These are phyloP conservation scores for Rhododendron molle DNA, from an alignment of 148 eudicot genomes.

Conservation along the genomic window DNA sequence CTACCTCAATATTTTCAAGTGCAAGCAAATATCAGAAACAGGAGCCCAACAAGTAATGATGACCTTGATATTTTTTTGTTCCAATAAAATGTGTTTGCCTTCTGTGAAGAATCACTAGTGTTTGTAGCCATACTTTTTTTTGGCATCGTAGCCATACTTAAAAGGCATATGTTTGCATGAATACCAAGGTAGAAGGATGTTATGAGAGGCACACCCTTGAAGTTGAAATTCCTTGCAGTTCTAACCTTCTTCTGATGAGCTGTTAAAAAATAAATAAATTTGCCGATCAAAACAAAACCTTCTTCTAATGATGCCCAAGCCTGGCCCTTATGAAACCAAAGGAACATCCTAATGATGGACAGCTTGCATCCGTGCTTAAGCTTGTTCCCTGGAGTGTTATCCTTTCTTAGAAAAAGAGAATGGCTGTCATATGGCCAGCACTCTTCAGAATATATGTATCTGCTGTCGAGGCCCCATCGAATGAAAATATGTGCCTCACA, in stretches of 20 bases:
- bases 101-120: neutral
- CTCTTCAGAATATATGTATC: neutral
- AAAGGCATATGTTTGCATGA: neutral
- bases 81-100: neutral
- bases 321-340: neutral
- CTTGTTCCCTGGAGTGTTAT: conserved; percentile 1
- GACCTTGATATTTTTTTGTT: neutral
- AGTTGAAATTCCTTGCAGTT: neutral
- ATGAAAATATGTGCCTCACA: conserved; percentile 1
- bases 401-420: neutral
- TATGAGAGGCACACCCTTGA: neutral
- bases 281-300: neutral
- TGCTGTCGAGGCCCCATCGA: neutral
- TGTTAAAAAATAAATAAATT: too few species aligned
- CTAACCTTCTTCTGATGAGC: neutral
- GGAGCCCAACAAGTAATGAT: conserved; percentile 85
- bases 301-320: neutral
- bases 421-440: neutral
- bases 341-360: neutral
- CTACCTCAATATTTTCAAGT: conserved; percentile 86
- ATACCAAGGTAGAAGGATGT: neutral
- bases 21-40: conserved; percentile 98
- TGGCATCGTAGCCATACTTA: neutral
- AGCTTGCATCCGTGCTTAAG: neutral
- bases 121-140: neutral